These are phyloP conservation scores for Begonia loranthoides DNA, from an alignment of 306 rosid genomes.

Conservation along the genomic window DNA sequence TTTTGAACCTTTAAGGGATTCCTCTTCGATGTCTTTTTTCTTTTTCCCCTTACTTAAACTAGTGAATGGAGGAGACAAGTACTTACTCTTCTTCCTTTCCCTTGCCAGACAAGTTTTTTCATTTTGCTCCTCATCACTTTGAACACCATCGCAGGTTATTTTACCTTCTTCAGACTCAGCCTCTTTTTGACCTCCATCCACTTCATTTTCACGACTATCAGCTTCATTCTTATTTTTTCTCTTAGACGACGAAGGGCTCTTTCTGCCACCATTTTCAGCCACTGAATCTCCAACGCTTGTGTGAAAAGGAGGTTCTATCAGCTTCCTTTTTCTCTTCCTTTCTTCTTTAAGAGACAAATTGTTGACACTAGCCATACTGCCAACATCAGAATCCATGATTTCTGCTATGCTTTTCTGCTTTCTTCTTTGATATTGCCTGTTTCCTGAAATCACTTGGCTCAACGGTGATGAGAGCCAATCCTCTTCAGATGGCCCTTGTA, in stretches of 20 bases:
- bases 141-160: not conserved
- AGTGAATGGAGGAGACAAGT: constrained; percentile 80
- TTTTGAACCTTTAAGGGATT: constrained; percentile 11
- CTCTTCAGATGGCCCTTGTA: constrained; percentile 47
- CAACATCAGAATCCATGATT: constrained; percentile 33
- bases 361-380: not conserved
- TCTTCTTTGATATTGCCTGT: constrained; percentile 27
- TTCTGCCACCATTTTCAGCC: constrained; percentile 14
- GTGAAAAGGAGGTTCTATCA: constrained; percentile 9
- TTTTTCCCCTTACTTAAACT: constrained; percentile 16
- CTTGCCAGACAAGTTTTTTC: constrained; percentile 26
- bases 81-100: constrained; percentile 78
- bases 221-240: constrained; percentile 19
- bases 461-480: constrained; percentile 25
- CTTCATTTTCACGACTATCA: constrained; percentile 7
- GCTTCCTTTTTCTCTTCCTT: constrained; percentile 13
- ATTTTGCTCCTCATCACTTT: constrained; percentile 13
- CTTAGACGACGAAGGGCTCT: constrained; percentile 5
- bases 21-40: constrained; percentile 19
- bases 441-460: constrained; percentile 17
- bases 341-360: constrained; percentile 8
- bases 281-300: constrained; percentile 1
- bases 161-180: constrained; percentile 6
- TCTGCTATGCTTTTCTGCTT: constrained; percentile 74
- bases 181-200: constrained; percentile 8